A percentile compares a stretch with the other conserved stretches of the same genome.
Evolutionary conservation across 805 yeast species (phyloP).

Genomic region (Suhomyces xylopsoci): DNA sequence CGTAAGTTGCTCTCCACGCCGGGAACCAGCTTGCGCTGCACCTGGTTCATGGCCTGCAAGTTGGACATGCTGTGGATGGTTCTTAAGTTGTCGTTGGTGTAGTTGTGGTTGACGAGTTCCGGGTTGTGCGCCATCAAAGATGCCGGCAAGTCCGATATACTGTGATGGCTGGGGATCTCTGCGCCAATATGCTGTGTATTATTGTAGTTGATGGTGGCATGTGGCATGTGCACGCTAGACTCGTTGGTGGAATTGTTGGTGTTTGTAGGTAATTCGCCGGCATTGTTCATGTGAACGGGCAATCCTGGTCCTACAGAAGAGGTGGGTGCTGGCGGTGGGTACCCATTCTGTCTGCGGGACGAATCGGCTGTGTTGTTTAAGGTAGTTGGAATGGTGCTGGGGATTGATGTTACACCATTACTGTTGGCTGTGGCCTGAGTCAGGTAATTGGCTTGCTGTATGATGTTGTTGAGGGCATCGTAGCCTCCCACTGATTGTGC

Average conservation of each 20-base stretch:
- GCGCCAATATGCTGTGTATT: not conserved
- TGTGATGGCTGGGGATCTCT: slow-evolving; percentile 19
- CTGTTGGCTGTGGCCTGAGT: slow-evolving; percentile 24
- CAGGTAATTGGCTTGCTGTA: slow-evolving; percentile 32
- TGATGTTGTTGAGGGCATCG: slow-evolving; percentile 42
- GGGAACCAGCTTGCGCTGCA: slow-evolving; percentile 5
- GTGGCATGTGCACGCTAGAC: not conserved
- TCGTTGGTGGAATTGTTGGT: slow-evolving; percentile 5
- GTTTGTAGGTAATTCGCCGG: not conserved
- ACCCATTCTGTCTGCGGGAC: not conserved
- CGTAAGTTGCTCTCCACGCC: slow-evolving; percentile 17
- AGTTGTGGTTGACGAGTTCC: not conserved
- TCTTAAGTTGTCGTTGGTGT: slow-evolving; percentile 17
- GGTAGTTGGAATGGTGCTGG: slow-evolving; percentile 41
- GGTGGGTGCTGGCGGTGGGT: slow-evolving; percentile 5
- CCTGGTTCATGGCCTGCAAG: slow-evolving; percentile 16
- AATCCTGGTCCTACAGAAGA: not conserved
- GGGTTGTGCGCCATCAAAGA: slow-evolving; percentile 9
- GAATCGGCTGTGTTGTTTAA: slow-evolving; percentile 14
- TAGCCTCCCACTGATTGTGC: slow-evolving; percentile 45
- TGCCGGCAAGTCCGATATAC: slow-evolving; percentile 22
- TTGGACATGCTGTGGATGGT: slow-evolving; percentile 29
- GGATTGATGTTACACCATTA: slow-evolving; percentile 26
- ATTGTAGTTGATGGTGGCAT: slow-evolving; percentile 1
- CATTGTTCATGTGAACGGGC: slow-evolving; percentile 1